Evolutionary conservation across 805 yeast species (phyloP), one percentile per base, ranked within the genome.

Genomic region (Candida nanaspora): DNA sequence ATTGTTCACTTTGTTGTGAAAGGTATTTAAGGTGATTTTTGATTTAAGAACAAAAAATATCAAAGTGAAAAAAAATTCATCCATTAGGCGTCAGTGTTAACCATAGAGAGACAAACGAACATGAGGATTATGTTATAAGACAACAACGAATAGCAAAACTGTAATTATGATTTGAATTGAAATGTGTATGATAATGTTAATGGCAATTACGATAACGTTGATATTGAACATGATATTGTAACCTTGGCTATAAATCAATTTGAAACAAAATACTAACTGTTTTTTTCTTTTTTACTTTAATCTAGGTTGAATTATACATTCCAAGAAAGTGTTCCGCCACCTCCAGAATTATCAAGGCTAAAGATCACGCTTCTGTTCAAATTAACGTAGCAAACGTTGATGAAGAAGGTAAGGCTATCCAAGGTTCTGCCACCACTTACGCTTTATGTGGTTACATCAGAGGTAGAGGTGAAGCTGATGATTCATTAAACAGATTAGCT

Each of bases 311-410:
- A 83, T 88, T 93, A 76, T 93, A 93, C 95, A 95, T 91, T 75
- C 98, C 98, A 80, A 87, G 98, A 84, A 93, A 93, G 81, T 93
- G 98, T 82, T 93, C 98, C 76, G 98, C 98, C 69, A 88, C 98
- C 76, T 89, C 88, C 96, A 88, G 97, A 81, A 88, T 93, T 78
- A 89, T 93, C 83, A 88, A 87, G 81, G 89, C 98, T 66, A 89
- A 93, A 82, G 98, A 93, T 78, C 98, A 93, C 76, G 93, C 97
- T 61, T 86, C 98, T 54, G 97, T 93, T 62, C 98, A 93, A 78
- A 85, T 93, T 78, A 91, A 86, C 91, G 80, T 93, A 63, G 98
- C 96, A 66, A 87, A 91, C 75, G 96, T 93, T 66, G 97, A 93
- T 67, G 96, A 79, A 68, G 82, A 85, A 66, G 98, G 98, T 61